Base-by-base conservation (phyloP, 805 yeast genomes). In the Metschnikowia kunwiensis region DNA sequence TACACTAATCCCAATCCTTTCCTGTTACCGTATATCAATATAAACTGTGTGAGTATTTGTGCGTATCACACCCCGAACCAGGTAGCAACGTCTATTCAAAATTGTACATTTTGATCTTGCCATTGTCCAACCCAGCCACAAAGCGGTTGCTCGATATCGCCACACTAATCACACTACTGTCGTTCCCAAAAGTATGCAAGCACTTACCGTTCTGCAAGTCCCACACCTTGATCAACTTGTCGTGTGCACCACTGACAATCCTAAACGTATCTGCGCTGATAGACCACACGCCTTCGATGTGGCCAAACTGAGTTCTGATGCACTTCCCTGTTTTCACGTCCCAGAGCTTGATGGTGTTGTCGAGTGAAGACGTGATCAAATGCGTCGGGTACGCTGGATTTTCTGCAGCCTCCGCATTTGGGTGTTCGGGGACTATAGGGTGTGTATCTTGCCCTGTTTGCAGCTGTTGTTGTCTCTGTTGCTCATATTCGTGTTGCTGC, bases 231-330 rank as follows among this genome's bases (percentile, higher is more conserved):
- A 86, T 86, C 23, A 79, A 69, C 44, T 87, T 75, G 65, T 93
- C 98, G 55, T 93, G 97, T 1, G 96, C 89, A 1, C 97, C 97
- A 51, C 93, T 81, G 8, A 91, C 85, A 29, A 93, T 85, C 48
- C 98, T 75, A 70, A 93, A 93, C 25, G 89, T 88, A 65, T 93
- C 97, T 1, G 97, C 95, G 12, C 93, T 87, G 38, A 93, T 83
- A 27, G 91, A 87, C 97, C 97, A 91, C 13, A 93, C 96, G 15
- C 98, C 98, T 61, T 93, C 97, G 36, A 91, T 87, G 57, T 93
- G 98, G 2, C 98, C 98, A 65, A 91, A 93, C 60, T 93, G 91
- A 0, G 98, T 93, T 40, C 96, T 72, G 8, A 88, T 77, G 55
- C 97, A 91, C 58, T 79, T 77, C 3, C 97, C 96, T 1, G 93